Percentiles rank a stretch among this genome's conserved stretches.
Evolutionary conservation across 177 flowering plant species (phyloP).

Genomic region (Vitis hybrid): DNA sequence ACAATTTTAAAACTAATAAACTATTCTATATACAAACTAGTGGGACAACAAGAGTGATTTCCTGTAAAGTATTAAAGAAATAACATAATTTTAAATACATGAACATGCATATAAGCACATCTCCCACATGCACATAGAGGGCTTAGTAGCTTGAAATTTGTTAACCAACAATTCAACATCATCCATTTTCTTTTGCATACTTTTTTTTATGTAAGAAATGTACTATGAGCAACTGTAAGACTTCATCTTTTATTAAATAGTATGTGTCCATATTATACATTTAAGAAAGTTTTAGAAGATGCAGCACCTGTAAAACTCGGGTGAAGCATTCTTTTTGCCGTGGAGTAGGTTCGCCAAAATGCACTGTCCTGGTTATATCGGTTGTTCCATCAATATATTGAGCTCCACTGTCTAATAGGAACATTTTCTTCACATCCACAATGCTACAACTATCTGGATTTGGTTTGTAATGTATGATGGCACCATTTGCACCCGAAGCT

Average conservation of each 20-base stretch:
- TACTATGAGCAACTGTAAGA: neutral
- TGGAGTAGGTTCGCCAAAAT: constrained; percentile 86
- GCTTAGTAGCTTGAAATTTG: too few species aligned
- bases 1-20: neutral
- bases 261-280: neutral
- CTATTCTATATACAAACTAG: neutral
- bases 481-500: constrained; percentile 99
- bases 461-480: constrained; percentile 92
- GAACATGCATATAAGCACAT: too few species aligned
- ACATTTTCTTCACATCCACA: constrained; percentile 69
- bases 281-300: neutral
- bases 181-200: neutral
- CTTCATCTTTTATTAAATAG: neutral
- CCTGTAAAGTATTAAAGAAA: neutral
- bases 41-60: neutral
- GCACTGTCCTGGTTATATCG: constrained; percentile 93
- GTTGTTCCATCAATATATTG: constrained; percentile 98
- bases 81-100: too few species aligned
- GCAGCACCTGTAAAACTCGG: constrained; percentile 79
- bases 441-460: constrained; percentile 74
- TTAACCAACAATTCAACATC: neutral
- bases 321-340: constrained; percentile 92
- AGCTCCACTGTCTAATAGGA: constrained; percentile 91
- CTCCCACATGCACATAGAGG: too few species aligned
- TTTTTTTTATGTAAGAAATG: neutral